Evolutionary conservation across 2,329 filamentous ascomycete species (phyloP).

Genomic region (Achaetomium macrosporum): DNA sequence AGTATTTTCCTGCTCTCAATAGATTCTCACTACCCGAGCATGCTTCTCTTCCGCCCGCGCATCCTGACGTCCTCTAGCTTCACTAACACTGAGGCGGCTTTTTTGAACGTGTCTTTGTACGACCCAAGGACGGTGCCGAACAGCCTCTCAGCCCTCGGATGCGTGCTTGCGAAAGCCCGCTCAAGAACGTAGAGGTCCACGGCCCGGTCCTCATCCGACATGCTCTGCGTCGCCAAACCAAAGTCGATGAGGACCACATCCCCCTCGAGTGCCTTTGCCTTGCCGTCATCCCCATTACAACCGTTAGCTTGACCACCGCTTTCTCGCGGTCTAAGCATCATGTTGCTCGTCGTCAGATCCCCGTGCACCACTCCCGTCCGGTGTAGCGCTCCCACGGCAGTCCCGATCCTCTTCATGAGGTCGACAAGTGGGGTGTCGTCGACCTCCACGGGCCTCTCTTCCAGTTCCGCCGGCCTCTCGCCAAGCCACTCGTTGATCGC

Average conservation of each 20-base stretch:
- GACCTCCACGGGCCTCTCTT: slow-evolving; percentile 22
- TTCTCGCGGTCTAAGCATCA: slow-evolving; percentile 63
- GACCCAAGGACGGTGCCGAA: slow-evolving; percentile 68
- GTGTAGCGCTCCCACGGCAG: slow-evolving; percentile 70
- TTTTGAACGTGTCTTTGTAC: slow-evolving; percentile 71
- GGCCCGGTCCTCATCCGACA: slow-evolving; percentile 84
- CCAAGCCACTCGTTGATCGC: slow-evolving; percentile 64
- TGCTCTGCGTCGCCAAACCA: slow-evolving; percentile 74
- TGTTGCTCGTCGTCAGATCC: slow-evolving; percentile 93
- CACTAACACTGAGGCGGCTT: slow-evolving; percentile 66
- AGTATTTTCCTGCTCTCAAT: slow-evolving; percentile 8
- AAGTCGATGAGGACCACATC: slow-evolving; percentile 92
- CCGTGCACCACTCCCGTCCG: slow-evolving; percentile 84
- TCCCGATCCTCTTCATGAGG: slow-evolving; percentile 66
- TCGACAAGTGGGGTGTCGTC: slow-evolving; percentile 48
- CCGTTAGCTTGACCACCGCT: slow-evolving; percentile 15
- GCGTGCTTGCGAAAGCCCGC: slow-evolving; percentile 88
- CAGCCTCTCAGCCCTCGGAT: slow-evolving; percentile 74
- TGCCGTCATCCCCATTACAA: slow-evolving; percentile 14
- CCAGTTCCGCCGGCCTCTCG: slow-evolving; percentile 37
- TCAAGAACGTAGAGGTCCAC: slow-evolving; percentile 96
- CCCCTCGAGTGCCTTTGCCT: slow-evolving; percentile 46
- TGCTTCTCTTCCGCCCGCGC: slow-evolving; percentile 92
- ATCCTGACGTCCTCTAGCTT: slow-evolving; percentile 87
- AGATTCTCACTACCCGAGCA: slow-evolving; percentile 67